Conservation (phyloP, 176 grass and related monocot genomes). For the Calamus simplicifolius region DNA sequence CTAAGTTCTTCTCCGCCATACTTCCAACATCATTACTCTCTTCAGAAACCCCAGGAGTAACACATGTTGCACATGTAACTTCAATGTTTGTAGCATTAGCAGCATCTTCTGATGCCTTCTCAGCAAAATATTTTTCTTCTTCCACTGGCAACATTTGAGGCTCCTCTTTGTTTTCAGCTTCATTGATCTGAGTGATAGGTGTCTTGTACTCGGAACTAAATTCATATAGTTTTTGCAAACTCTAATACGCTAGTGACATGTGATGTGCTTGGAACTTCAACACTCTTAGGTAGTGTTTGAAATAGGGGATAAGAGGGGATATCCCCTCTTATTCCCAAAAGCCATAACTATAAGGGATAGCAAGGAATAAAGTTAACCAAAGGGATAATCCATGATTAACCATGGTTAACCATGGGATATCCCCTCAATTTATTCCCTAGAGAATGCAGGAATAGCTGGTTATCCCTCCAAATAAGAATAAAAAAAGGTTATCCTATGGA, state of each 20-base stretch:
- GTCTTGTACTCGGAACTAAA: neutral
- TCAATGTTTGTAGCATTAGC: too few relatives aligned
- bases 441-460: too few relatives aligned
- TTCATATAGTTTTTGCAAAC: neutral
- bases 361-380: too few relatives aligned
- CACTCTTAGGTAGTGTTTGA: too few relatives aligned
- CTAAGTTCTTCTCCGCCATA: neutral
- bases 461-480: too few relatives aligned
- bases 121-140: conserved; percentile 1
- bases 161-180: neutral
- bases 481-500: too few relatives aligned
- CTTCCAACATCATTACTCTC: conserved; percentile 2
- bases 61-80: neutral
- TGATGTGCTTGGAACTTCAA: neutral
- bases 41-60: neutral
- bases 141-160: neutral
- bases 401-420: too few relatives aligned
- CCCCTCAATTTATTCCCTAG: too few relatives aligned
- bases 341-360: too few relatives aligned
- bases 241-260: neutral
- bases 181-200: neutral
- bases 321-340: too few relatives aligned
- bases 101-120: neutral
- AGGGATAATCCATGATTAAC: too few relatives aligned
- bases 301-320: too few relatives aligned